Evolutionary conservation across 2,329 filamentous ascomycete genomes (phyloP).

Genomic region (Botrytis paeoniae): DNA sequence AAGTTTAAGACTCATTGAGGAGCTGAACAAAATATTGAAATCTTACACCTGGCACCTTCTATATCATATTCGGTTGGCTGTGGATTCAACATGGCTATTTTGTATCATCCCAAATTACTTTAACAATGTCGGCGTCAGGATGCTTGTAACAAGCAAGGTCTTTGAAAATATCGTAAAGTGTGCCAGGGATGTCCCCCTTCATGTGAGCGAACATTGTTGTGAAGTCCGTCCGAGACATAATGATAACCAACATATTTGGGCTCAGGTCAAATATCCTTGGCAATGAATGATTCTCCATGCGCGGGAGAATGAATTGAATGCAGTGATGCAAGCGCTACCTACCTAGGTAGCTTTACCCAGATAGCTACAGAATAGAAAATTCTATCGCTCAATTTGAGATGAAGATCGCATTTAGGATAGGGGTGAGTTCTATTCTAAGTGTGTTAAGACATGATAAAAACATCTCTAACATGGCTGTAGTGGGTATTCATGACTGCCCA

Average conservation of each 20-base stretch:
- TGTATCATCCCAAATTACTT: background rate
- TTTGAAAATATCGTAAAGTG: background rate
- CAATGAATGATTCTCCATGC: too few species aligned
- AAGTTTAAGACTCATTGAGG: background rate
- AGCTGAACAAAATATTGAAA: background rate
- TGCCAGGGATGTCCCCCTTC: background rate
- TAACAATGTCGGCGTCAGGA: background rate
- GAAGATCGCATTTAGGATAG: background rate
- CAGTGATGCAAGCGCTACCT: too few species aligned
- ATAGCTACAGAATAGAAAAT: background rate
- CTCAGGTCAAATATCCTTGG: background rate
- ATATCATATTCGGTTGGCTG: too few species aligned
- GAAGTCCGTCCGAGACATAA: background rate
- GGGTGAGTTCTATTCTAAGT: background rate
- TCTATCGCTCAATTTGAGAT: background rate
- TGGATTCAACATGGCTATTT: background rate
- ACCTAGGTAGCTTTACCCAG: too few species aligned
- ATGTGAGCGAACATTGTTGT: background rate
- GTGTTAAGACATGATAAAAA: background rate
- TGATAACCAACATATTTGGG: background rate
- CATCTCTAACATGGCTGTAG: background rate
- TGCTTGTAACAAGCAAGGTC: accelerated
- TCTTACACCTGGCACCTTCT: background rate
- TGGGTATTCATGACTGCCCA: too few species aligned
- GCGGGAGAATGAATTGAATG: too few species aligned